Evolutionary conservation across 2,329 filamentous ascomycete species (phyloP).

Genomic region (Mycosphaerella arachidis): DNA sequence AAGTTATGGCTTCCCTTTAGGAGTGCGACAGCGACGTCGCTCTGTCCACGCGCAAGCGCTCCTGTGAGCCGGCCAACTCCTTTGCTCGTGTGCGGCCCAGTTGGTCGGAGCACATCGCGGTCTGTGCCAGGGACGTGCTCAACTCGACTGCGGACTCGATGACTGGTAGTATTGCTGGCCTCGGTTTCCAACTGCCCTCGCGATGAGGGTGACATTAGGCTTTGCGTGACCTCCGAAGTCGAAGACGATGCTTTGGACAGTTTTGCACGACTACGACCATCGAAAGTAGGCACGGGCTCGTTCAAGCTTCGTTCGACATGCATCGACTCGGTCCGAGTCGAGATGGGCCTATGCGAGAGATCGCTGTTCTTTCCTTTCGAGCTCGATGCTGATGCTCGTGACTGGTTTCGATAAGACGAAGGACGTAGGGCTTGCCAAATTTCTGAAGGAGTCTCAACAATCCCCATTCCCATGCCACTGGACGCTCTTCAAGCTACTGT

Average conservation of each 20-base stretch:
- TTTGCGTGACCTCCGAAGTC: neutral
- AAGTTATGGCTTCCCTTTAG: conserved; percentile 86
- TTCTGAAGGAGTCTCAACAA: conserved; percentile 65
- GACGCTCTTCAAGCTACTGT: conserved; percentile 76
- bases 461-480: conserved; percentile 72
- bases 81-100: conserved; percentile 29
- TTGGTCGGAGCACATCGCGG: conserved; percentile 24
- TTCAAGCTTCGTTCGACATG: conserved; percentile 6
- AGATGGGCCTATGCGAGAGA: no score
- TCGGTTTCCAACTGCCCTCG: neutral
- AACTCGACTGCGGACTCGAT: conserved; percentile 6
- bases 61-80: conserved; percentile 34
- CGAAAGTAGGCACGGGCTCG: neutral
- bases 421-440: conserved; percentile 45
- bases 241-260: neutral
- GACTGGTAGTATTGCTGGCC: neutral
- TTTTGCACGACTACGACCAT: neutral
- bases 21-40: conserved; percentile 78
- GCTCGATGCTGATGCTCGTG: conserved; percentile 20
- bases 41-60: conserved; percentile 62
- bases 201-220: neutral
- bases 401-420: conserved; percentile 33
- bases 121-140: conserved; percentile 4
- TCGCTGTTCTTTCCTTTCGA: no score
- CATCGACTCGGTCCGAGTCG: no score